Conservation (phyloP, 75 land plant species). For the Gnetum montanum region DNA sequence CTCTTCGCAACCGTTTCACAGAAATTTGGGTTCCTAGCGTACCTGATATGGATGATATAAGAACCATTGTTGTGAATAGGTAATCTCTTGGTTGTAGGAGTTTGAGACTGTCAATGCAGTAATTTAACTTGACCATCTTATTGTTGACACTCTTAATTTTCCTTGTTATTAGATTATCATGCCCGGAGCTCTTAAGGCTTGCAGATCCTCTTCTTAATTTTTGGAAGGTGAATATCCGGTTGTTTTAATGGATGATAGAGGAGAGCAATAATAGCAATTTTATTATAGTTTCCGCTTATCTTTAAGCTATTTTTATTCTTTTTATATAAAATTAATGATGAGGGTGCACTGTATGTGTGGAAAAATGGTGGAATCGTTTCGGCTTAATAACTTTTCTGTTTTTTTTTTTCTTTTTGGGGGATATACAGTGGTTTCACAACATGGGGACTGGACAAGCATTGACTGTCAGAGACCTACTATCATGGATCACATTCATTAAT, state of each 20-base stretch:
- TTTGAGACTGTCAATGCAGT: too few relatives aligned
- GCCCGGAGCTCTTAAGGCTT: constrained; percentile 23
- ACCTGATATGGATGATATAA: constrained; percentile 57
- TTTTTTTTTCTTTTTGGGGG: too few relatives aligned
- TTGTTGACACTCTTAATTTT: background rate
- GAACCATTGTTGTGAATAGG: constrained; percentile 65
- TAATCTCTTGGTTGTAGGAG: constrained; percentile 15
- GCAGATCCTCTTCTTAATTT: constrained; percentile 58
- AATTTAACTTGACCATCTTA: too few relatives aligned
- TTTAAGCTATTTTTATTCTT: too few relatives aligned
- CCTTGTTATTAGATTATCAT: constrained; percentile 30
- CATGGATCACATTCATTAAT: constrained; percentile 83
- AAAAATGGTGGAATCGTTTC: too few relatives aligned
- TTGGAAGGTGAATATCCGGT: constrained; percentile 48
- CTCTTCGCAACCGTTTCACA: constrained; percentile 91
- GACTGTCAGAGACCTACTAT: constrained; percentile 82
- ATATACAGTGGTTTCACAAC: constrained; percentile 74
- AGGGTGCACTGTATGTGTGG: too few relatives aligned
- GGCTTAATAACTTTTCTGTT: too few relatives aligned
- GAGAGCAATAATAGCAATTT: too few relatives aligned
- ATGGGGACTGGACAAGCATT: constrained; percentile 50
- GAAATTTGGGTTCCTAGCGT: constrained; percentile 95
- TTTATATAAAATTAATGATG: too few relatives aligned
- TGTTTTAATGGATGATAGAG: too few relatives aligned
- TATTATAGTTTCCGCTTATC: too few relatives aligned